Percentiles rank a stretch among this genome's conserved stretches.
phyloP scores from a whole-genome alignment of 2,329 filamentous ascomycete genomes.

The Sarocladiaceae sp. region DNA sequence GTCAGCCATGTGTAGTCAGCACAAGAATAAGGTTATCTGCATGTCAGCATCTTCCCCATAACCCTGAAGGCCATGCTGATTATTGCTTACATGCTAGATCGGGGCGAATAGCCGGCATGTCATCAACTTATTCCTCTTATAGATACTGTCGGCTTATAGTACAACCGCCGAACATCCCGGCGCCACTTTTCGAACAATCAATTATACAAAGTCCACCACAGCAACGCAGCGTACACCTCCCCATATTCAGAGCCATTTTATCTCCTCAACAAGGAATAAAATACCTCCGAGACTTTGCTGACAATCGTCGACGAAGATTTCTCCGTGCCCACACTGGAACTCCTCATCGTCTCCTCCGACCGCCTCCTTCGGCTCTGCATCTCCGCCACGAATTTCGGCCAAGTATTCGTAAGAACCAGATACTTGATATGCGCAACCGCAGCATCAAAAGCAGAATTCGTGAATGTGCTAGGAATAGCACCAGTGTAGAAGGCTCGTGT shows the following conservation, averaged over 20 bases:
- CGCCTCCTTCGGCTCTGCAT: conserved; percentile 14
- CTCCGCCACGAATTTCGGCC: conserved; percentile 55
- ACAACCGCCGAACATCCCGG: neutral
- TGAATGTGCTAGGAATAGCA: conserved; percentile 45
- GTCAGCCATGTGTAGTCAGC: too few relatives aligned
- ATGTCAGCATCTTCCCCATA: too few relatives aligned
- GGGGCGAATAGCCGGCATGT: too few relatives aligned
- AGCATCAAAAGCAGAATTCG: conserved; percentile 52
- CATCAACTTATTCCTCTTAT: too few relatives aligned
- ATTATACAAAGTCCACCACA: neutral
- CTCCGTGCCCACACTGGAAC: neutral
- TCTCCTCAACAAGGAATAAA: neutral
- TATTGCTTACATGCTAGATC: too few relatives aligned
- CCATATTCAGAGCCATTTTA: neutral
- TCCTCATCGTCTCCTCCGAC: neutral
- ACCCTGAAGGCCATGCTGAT: too few relatives aligned
- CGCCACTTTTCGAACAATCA: neutral
- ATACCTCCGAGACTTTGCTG: neutral
- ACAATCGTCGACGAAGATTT: neutral
- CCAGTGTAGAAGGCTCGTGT: conserved; percentile 10
- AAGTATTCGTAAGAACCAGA: conserved; percentile 65
- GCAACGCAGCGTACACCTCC: neutral
- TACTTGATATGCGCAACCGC: conserved; percentile 61
- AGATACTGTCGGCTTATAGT: neutral
- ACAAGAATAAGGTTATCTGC: too few relatives aligned